Conservation (phyloP, 495 filamentous ascomycete species). For the Penicillium arizonense region DNA sequence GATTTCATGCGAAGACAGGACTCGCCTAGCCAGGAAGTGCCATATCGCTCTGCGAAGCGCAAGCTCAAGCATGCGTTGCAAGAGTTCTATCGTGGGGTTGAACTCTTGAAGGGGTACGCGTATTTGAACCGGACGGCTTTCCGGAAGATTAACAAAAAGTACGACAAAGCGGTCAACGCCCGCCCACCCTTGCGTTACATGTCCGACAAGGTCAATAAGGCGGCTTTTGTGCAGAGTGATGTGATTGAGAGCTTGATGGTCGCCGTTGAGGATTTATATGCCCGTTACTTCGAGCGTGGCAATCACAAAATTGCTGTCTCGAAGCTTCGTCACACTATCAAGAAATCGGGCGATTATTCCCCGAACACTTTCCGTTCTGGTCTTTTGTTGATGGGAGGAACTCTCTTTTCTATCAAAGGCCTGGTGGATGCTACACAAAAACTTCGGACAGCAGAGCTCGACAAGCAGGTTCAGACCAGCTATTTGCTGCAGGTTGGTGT, state of each 20-base stretch:
- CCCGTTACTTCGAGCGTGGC: slow-evolving; percentile 84
- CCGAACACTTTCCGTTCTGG: slow-evolving; percentile 76
- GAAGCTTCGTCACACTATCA: slow-evolving; percentile 71
- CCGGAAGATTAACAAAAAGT: slow-evolving; percentile 98
- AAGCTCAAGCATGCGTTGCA: slow-evolving; percentile 88
- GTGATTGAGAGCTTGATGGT: slow-evolving; percentile 73
- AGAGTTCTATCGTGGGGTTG: slow-evolving; percentile 89
- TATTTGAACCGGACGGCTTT: slow-evolving; percentile 89
- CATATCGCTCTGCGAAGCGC: slow-evolving; percentile 80
- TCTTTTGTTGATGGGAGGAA: slow-evolving; percentile 70
- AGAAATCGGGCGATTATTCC: slow-evolving; percentile 66
- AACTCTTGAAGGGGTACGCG: slow-evolving; percentile 87
- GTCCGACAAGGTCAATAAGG: slow-evolving; percentile 86
- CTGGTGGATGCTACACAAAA: slow-evolving; percentile 63
- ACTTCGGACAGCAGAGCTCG: slow-evolving; percentile 45
- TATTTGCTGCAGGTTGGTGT: slow-evolving; percentile 70
- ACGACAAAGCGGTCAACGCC: slow-evolving; percentile 83
- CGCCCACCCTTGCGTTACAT: slow-evolving; percentile 78
- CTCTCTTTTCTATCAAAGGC: slow-evolving; percentile 72
- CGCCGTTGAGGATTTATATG: slow-evolving; percentile 84
- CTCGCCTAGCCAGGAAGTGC: slow-evolving; percentile 53
- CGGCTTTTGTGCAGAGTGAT: slow-evolving; percentile 86
- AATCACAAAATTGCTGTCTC: slow-evolving; percentile 87
- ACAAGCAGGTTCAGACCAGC: slow-evolving; percentile 53
- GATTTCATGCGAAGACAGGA: slow-evolving; percentile 64